phyloP scores from a whole-genome alignment of 495 filamentous ascomycete species.

The Penicillium robsamsonii region DNA sequence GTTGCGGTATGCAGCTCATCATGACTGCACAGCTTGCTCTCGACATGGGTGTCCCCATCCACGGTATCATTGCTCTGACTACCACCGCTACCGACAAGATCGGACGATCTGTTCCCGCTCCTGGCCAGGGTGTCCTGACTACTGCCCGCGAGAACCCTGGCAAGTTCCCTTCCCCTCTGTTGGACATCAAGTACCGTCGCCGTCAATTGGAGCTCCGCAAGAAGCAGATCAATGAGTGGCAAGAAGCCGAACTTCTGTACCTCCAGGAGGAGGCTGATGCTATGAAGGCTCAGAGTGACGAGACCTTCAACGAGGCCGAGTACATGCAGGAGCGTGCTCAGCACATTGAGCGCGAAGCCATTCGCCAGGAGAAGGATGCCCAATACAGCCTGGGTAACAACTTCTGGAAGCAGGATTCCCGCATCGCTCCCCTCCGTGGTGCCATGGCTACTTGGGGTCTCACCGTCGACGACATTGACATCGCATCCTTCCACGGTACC shows the following conservation, averaged over 20 bases:
- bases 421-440: constrained; percentile 91
- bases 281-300: constrained; percentile 73
- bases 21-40: constrained; percentile 95
- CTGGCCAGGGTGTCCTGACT: constrained; percentile 96
- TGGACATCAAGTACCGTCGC: constrained; percentile 96
- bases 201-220: constrained; percentile 90
- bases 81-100: constrained; percentile 99
- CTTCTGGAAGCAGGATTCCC: constrained; percentile 95
- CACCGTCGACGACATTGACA: constrained; percentile 91
- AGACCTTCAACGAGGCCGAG: constrained; percentile 71
- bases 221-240: constrained; percentile 91
- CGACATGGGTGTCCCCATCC: constrained; percentile 98
- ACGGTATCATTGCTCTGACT: constrained; percentile 90
- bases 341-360: constrained; percentile 87
- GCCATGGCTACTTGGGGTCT: constrained; percentile 96
- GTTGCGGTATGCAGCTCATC: constrained; percentile 96
- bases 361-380: constrained; percentile 86
- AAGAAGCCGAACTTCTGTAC: constrained; percentile 90
- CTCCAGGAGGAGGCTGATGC: constrained; percentile 87
- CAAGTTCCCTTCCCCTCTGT: constrained; percentile 89
- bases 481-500: constrained; percentile 98
- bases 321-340: constrained; percentile 81
- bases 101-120: constrained; percentile 92
- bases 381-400: constrained; percentile 89
- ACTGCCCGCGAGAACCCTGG: constrained; percentile 86